Evolutionary conservation across 139 green algal species (phyloP), one percentile per base, ranked within the genome.

Genomic region (Tetraselmis striata): DNA sequence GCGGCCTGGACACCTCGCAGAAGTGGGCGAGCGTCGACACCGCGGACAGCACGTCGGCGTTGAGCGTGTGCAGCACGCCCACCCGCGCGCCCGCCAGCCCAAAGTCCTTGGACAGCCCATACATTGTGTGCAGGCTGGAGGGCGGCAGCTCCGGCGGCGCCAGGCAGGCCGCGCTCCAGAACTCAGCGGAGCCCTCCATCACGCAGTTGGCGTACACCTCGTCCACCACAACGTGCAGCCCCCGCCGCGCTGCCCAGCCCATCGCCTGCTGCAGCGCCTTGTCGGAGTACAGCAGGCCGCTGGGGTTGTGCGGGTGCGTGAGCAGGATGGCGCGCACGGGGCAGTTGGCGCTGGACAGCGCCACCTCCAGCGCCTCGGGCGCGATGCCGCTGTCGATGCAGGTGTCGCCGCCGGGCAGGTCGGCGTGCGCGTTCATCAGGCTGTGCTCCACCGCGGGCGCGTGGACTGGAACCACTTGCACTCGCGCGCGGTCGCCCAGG

Each of bases 91-190:
- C 76, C 29, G 76, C 76, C 11, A 79, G 29, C 29, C 76, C 29
- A 22, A 79, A 79, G 22, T 79, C 76, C 76, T 79, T 79, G 11
- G 76, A 79, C 29, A 79, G 76, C 11, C 76, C 76, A 22, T 31
- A 45, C 29, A 79, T 79, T 31, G 18, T 31, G 29, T 79, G 76
- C 5, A 79, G 29, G 22, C 76, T 79, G 5, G 29, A 31, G 18
- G 76, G 76, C 76, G 29, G 76, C 76, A 79, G 29, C 29, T 31
- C 29, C 11, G 45, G 45, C 45, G 45, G 45, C 45, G 45, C 45
- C 11, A 67, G 5, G 45, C 45, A 67, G 11, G 29, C 29, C 5
- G 29, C 29, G 76, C 29, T 45, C 29, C 29, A 31, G 18, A 79
- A 79, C 11, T 79, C 76, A 18, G 45, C 45, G 45, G 11, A 5